phyloP scores from a whole-genome alignment of 2,329 filamentous ascomycete genomes.

The Westerdykella aurantiaca region DNA sequence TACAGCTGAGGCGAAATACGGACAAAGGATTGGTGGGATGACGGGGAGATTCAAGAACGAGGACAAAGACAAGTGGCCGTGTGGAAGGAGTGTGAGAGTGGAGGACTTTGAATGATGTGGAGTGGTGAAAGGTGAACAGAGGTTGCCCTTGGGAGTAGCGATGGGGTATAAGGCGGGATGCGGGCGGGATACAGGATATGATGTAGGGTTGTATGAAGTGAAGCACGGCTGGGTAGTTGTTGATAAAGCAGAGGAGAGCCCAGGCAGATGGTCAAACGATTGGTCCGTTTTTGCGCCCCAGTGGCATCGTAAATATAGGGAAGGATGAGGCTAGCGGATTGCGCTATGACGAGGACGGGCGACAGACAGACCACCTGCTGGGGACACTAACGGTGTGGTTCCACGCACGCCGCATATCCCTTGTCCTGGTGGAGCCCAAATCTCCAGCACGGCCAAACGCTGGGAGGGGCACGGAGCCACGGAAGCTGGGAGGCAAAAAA shows the following conservation, averaged over 20 bases:
- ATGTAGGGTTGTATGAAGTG: constrained; percentile 29
- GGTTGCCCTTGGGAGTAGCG: constrained; percentile 13
- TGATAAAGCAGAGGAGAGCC: constrained; percentile 24
- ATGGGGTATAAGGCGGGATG: constrained; percentile 26
- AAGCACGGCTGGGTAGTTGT: constrained; percentile 30
- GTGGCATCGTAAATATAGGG: constrained; percentile 35
- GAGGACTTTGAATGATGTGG: constrained; percentile 2
- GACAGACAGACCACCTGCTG: not conserved
- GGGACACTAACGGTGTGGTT: not conserved
- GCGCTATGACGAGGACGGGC: constrained; percentile 32
- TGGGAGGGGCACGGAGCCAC: not conserved
- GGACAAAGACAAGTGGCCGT: constrained; percentile 3
- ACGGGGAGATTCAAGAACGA: constrained; percentile 5
- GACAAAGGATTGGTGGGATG: constrained; percentile 6
- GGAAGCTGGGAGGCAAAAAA: constrained; percentile 15
- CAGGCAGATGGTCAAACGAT: constrained; percentile 17
- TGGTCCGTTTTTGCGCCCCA: constrained; percentile 22
- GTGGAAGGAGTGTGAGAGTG: constrained; percentile 10
- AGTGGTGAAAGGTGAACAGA: constrained; percentile 13
- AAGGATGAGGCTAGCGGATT: constrained; percentile 27
- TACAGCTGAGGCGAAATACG: constrained; percentile 4
- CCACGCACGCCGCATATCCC: not conserved
- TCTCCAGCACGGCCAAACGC: not conserved
- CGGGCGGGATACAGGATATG: constrained; percentile 12
- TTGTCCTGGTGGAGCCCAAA: not conserved